These are phyloP conservation scores for Ophiostoma himal-ulmi DNA, from an alignment of 2,329 filamentous ascomycete species.

Conservation along the genomic window DNA sequence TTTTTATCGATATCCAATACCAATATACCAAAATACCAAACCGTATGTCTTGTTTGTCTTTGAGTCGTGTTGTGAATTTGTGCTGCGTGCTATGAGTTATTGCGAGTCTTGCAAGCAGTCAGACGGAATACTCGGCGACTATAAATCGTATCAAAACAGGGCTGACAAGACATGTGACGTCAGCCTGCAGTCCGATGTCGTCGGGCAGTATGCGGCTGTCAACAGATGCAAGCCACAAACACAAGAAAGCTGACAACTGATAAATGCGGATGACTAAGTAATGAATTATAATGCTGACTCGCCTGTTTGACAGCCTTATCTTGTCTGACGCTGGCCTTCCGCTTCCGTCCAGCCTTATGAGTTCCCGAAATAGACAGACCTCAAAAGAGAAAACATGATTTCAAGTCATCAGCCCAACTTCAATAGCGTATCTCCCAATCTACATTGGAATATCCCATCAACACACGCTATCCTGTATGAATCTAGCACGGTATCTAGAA, in stretches of 20 bases:
- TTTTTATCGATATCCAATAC: slow-evolving; percentile 8
- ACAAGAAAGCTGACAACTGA: neutral
- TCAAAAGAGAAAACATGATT: neutral
- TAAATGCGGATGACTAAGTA: neutral
- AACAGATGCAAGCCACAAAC: neutral
- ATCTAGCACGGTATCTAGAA: neutral
- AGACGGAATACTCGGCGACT: neutral
- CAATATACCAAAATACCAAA: slow-evolving; percentile 3
- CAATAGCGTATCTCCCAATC: slow-evolving; percentile 2
- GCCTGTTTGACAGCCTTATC: slow-evolving; percentile 34
- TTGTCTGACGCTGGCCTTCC: slow-evolving; percentile 32
- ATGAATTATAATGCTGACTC: slow-evolving; percentile 13
- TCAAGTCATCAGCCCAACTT: neutral
- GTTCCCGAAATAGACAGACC: neutral
- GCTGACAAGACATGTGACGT: neutral
- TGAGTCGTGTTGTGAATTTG: no score
- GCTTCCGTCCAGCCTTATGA: slow-evolving; percentile 4
- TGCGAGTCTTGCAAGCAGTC: no score
- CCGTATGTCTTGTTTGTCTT: neutral
- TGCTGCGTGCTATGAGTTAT: no score
- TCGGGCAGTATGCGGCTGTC: neutral
- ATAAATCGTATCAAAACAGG: neutral
- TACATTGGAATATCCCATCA: neutral
- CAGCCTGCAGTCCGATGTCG: neutral
- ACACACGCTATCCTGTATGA: neutral